Conservation (phyloP, 2,329 filamentous ascomycete species). For the Paraconiothyrium sp. region DNA sequence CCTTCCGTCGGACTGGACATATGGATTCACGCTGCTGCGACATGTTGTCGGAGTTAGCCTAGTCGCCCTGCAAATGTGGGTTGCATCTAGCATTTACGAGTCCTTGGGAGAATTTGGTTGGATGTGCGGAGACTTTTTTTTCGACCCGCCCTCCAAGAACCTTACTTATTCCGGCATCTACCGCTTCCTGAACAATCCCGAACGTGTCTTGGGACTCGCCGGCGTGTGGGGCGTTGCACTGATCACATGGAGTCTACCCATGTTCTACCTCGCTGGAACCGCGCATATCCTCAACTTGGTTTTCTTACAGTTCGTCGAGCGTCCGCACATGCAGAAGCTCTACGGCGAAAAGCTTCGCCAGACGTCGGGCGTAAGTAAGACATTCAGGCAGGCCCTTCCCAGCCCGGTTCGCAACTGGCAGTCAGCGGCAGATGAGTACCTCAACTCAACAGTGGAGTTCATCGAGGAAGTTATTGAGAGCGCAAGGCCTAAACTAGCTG, state of each 20-base stretch:
- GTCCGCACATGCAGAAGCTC: slow-evolving; percentile 97
- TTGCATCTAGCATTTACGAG: slow-evolving; percentile 90
- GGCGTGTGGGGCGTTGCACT: slow-evolving; percentile 96
- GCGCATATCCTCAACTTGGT: slow-evolving; percentile 85
- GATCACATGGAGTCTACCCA: slow-evolving; percentile 87
- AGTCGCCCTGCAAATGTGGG: slow-evolving; percentile 91
- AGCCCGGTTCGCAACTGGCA: slow-evolving; percentile 84
- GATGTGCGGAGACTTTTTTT: slow-evolving; percentile 99
- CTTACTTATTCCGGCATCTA: slow-evolving; percentile 98
- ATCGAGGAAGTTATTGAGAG: slow-evolving; percentile 90
- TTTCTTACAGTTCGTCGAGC: slow-evolving; percentile 93
- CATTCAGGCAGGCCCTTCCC: slow-evolving; percentile 85
- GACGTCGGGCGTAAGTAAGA: slow-evolving; percentile 92
- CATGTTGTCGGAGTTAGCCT: slow-evolving; percentile 85
- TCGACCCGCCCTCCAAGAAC: slow-evolving; percentile 80
- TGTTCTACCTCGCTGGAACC: slow-evolving; percentile 86
- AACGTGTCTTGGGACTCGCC: slow-evolving; percentile 90
- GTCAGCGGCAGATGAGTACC: slow-evolving; percentile 84
- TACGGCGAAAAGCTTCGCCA: slow-evolving; percentile 85
- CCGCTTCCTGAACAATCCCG: slow-evolving; percentile 96
- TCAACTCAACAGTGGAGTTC: slow-evolving; percentile 86
- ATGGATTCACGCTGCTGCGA: slow-evolving; percentile 84
- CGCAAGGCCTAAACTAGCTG: slow-evolving; percentile 84
- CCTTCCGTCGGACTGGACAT: slow-evolving; percentile 84
- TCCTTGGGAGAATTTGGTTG: slow-evolving; percentile 97